Conservation (phyloP, 495 filamentous ascomycete genomes). For the Parachaetomium inaequale region DNA sequence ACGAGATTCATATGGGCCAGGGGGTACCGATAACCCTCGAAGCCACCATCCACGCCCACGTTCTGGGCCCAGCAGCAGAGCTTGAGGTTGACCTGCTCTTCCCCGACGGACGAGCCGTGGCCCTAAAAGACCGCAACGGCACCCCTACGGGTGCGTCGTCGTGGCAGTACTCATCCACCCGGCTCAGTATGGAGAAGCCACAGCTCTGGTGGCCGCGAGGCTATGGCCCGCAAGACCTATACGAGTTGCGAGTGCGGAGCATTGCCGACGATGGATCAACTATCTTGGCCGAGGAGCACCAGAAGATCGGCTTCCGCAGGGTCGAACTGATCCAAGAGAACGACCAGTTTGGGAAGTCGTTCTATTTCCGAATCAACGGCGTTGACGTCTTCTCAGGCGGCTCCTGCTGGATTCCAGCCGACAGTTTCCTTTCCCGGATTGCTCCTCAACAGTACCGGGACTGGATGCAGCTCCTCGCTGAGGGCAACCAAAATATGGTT, state of each 20-base stretch:
- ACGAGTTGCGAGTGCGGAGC: conserved; percentile 49
- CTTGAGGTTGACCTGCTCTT: conserved; percentile 7
- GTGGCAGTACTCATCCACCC: conserved; percentile 11
- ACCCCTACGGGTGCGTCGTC: background rate
- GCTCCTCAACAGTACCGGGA: conserved; percentile 53
- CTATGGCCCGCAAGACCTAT: conserved; percentile 63
- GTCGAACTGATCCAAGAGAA: conserved; percentile 57
- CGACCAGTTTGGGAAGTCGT: conserved; percentile 59
- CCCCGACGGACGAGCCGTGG: background rate
- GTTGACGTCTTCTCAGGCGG: conserved; percentile 68
- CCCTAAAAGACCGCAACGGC: background rate
- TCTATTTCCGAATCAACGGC: conserved; percentile 70
- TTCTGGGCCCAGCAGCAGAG: conserved; percentile 6
- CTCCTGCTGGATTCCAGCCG: conserved; percentile 73
- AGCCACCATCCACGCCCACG: conserved; percentile 38
- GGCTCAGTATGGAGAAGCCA: conserved; percentile 26
- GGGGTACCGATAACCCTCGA: conserved; percentile 28
- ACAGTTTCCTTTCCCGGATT: conserved; percentile 60
- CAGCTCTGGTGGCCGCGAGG: conserved; percentile 47
- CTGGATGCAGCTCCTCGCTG: conserved; percentile 59
- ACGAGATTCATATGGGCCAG: conserved; percentile 34
- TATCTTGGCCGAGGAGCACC: conserved; percentile 35
- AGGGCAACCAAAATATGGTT: conserved; percentile 64
- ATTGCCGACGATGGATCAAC: conserved; percentile 33
- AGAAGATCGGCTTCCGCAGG: conserved; percentile 62